These are phyloP conservation scores for Sanghuangporus sanghuang DNA, from an alignment of 1,284 basidiomycete species.

Conservation along the genomic window DNA sequence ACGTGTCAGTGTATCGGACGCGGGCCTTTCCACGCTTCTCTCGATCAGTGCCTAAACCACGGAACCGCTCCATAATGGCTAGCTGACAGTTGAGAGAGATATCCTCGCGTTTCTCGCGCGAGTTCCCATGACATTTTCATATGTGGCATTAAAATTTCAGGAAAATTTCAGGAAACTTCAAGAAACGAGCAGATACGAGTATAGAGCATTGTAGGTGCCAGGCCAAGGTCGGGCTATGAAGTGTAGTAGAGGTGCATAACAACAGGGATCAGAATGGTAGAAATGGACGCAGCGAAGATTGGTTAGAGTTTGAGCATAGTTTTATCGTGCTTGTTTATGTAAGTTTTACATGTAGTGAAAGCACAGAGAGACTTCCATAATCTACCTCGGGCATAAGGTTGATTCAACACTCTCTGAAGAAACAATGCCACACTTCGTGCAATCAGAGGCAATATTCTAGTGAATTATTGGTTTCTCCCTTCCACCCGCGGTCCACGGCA, in stretches of 20 bases:
- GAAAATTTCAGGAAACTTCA: too few species aligned
- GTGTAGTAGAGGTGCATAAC: background rate
- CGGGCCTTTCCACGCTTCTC: slow-evolving; percentile 22
- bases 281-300: background rate
- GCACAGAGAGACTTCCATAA: too few species aligned
- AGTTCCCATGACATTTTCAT: background rate
- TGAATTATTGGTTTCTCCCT: too few species aligned
- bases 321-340: too few species aligned
- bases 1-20: too few species aligned
- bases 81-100: background rate
- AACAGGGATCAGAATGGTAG: background rate
- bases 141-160: too few species aligned
- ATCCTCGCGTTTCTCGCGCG: background rate
- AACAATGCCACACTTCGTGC: too few species aligned
- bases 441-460: too few species aligned
- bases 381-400: too few species aligned
- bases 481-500: too few species aligned
- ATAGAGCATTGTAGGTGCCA: background rate
- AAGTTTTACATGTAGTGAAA: too few species aligned
- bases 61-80: background rate
- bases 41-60: background rate
- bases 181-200: background rate
- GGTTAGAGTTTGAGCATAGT: background rate
- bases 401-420: too few species aligned
- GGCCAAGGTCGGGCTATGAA: background rate